Evolutionary conservation across 1,284 basidiomycete species (phyloP), one percentile per base, ranked within the genome.

Genomic region (Neonothopanus nambi): DNA sequence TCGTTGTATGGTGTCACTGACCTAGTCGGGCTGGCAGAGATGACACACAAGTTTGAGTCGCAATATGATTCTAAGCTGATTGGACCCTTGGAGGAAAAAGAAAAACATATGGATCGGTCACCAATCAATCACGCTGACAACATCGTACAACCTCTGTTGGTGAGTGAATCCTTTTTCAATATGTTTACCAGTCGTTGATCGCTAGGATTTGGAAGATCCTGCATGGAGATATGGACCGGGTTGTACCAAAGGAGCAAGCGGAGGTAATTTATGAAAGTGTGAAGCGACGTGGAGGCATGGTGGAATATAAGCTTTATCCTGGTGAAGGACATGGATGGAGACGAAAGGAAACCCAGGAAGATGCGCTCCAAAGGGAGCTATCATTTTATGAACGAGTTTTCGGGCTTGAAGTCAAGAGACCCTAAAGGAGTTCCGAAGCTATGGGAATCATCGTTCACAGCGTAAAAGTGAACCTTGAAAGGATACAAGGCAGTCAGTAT

Each of bases 11-110:
- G 86, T 0, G 67, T 88, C 18, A 78, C 78, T 0, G 79, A 86
- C 55, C 63, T 88, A 13, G 63, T 63, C 2, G 67, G 69, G 18
- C 70, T 87, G 15, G 73, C 70, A 4, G 66, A 75, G 33, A 75
- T 80, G 53, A 83, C 82, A 0, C 87, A 90, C 68, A 90, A 90
- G 60, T 88, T 87, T 47, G 81, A 86, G 63, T 71, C 76, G 18
- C 68, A 70, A n/a, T 87, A 85, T 57, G 63, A 77, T 56, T 68
- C 72, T 41, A 75, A 76, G 53, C 70, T 89, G 2, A 61, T 89
- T 24, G 84, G 85, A 0, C 75, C n/a, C n/a, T n/a, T n/a, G n/a
- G n/a, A 67, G 5, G 70, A 80, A 48, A 65, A 74, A 3, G 76
- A 78, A 3, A 65, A 80, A 0, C 82, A 80, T 59, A 66, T 69